These are phyloP conservation scores for Naganishia vaughanmartiniae DNA, from an alignment of 768 basidiomycete genomes.

Conservation along the genomic window DNA sequence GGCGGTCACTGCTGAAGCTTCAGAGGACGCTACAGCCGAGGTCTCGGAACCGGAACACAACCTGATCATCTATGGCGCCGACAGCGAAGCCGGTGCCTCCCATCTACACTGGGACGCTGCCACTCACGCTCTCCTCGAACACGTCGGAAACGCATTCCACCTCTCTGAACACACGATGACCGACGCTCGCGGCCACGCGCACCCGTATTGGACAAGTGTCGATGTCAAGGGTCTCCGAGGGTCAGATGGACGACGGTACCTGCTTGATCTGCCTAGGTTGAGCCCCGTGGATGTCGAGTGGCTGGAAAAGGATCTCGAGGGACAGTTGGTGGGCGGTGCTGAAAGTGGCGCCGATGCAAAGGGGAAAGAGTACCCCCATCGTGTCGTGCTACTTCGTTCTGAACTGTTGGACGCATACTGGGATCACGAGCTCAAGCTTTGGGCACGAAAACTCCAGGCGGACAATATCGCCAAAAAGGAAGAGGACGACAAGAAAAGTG, in stretches of 20 bases:
- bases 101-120: slow-evolving; percentile 52
- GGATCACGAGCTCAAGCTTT: slow-evolving; percentile 53
- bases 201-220: slow-evolving; percentile 51
- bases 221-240: slow-evolving; percentile 56
- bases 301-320: slow-evolving; percentile 53
- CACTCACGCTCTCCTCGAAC: slow-evolving; percentile 52
- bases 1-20: slow-evolving; percentile 29
- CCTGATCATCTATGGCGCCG: slow-evolving; percentile 55
- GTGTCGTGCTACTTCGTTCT: slow-evolving; percentile 54
- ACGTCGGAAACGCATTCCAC: slow-evolving; percentile 51
- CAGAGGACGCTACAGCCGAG: slow-evolving; percentile 5
- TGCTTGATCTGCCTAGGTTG: slow-evolving; percentile 54
- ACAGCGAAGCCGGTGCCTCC: slow-evolving; percentile 51
- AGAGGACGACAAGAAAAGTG: slow-evolving; percentile 37
- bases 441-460: slow-evolving; percentile 48
- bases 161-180: slow-evolving; percentile 53
- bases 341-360: slow-evolving; percentile 32
- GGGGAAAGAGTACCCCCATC: slow-evolving; percentile 51
- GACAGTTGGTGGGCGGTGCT: slow-evolving; percentile 28
- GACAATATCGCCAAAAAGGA: slow-evolving; percentile 38
- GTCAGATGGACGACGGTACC: slow-evolving; percentile 55
- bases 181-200: slow-evolving; percentile 46
- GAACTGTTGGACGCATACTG: slow-evolving; percentile 55
- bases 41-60: slow-evolving; percentile 44
- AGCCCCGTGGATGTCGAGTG: slow-evolving; percentile 55